A percentile compares a stretch with the other conserved stretches of the same genome.
phyloP scores from a whole-genome alignment of 2,329 filamentous ascomycete genomes.

The Ophiosphaerella herpotricha region DNA sequence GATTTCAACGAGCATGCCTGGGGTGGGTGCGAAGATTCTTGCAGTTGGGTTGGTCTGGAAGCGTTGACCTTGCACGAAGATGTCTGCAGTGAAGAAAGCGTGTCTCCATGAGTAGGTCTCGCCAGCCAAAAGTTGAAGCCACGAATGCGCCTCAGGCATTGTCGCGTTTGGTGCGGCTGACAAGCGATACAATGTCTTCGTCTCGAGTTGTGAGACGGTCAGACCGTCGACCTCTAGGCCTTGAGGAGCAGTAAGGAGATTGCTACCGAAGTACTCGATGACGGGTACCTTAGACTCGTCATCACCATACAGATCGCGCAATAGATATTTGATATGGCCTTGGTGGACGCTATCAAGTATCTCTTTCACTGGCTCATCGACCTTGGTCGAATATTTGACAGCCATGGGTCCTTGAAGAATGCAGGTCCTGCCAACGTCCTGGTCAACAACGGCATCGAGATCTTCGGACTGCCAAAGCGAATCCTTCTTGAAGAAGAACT shows the following conservation, averaged over 20 bases:
- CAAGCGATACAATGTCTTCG: constrained; percentile 84
- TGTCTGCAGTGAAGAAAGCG: constrained; percentile 89
- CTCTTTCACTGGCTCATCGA: constrained; percentile 93
- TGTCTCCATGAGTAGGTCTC: constrained; percentile 89
- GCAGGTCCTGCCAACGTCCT: constrained; percentile 94
- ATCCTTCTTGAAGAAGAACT: constrained; percentile 99
- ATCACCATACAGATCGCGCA: constrained; percentile 77
- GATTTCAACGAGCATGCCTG: constrained; percentile 89
- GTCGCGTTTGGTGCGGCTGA: constrained; percentile 73
- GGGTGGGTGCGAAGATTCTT: constrained; percentile 83
- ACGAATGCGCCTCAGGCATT: constrained; percentile 79
- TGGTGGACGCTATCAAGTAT: constrained; percentile 92
- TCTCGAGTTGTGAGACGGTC: constrained; percentile 75
- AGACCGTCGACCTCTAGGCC: constrained; percentile 77
- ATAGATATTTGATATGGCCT: constrained; percentile 79
- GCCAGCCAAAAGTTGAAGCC: constrained; percentile 87
- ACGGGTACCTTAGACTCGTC: constrained; percentile 77
- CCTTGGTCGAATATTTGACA: constrained; percentile 82
- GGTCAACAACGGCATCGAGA: constrained; percentile 89
- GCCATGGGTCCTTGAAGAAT: constrained; percentile 95
- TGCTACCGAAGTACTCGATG: constrained; percentile 94
- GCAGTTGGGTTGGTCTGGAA: constrained; percentile 97
- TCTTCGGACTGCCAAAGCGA: constrained; percentile 99
- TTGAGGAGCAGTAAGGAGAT: constrained; percentile 73
- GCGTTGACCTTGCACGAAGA: constrained; percentile 92